phyloP scores from a whole-genome alignment of 305 asterid genomes.

The Fraxinus latifolia region DNA sequence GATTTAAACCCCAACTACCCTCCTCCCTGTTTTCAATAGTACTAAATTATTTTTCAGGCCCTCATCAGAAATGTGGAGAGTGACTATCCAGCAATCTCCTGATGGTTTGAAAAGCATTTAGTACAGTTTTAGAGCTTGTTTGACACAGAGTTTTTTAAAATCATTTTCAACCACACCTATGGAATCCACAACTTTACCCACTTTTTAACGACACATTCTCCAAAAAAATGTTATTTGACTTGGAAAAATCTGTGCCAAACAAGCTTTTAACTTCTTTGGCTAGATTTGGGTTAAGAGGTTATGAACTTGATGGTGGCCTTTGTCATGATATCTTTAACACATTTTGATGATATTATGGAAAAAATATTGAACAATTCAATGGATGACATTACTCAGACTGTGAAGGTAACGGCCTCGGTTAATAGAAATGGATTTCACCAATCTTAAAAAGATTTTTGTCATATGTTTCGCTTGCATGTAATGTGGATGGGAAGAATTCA shows the following conservation, averaged over 20 bases:
- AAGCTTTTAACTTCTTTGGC: not conserved
- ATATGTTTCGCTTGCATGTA: not conserved
- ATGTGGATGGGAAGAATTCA: not conserved
- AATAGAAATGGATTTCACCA: not conserved
- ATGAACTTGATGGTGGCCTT: not conserved
- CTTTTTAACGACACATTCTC: not conserved
- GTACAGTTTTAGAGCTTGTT: not conserved
- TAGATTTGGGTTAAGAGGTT: not conserved
- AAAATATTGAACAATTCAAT: not conserved
- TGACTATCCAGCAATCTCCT: not conserved
- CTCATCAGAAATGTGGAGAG: not conserved
- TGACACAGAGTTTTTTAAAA: not conserved
- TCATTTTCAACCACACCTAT: not conserved
- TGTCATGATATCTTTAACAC: not conserved
- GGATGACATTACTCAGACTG: not conserved
- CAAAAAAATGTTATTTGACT: not conserved
- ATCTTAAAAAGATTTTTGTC: not conserved
- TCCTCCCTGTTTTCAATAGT: not conserved
- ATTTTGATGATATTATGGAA: not conserved
- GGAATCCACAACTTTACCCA: not conserved
- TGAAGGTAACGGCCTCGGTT: not conserved
- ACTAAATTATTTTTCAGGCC: not conserved
- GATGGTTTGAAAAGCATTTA: not conserved
- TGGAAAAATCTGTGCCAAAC: not conserved
- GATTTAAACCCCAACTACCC: not conserved